Conservation (phyloP, 225 moss, liverwort and hornwort species). For the Takakia lepidozioides region DNA sequence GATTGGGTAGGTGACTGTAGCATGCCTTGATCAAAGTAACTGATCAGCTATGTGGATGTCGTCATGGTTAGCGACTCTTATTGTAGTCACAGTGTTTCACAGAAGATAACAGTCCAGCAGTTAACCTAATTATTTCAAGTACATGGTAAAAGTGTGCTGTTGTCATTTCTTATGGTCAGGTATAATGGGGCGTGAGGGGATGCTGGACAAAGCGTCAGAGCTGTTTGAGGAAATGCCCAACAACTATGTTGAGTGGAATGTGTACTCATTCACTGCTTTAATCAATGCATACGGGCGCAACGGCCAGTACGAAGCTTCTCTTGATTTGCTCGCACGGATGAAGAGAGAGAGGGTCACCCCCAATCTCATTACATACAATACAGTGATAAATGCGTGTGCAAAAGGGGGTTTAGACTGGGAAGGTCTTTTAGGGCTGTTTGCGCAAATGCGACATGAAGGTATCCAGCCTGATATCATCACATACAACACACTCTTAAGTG, state of each 20-base stretch:
- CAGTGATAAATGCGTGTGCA: constrained; percentile 94
- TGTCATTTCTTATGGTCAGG: too few relatives aligned
- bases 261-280: constrained; percentile 97
- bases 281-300: constrained; percentile 97
- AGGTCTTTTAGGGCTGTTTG: constrained; percentile 89
- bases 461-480: constrained; percentile 99
- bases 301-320: constrained; percentile 90
- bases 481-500: constrained; percentile 90
- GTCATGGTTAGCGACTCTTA: too few relatives aligned
- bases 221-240: constrained; percentile 97
- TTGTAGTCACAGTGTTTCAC: too few relatives aligned
- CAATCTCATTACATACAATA: constrained; percentile 92
- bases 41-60: too few relatives aligned
- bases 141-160: too few relatives aligned
- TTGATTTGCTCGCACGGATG: constrained; percentile 86
- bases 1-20: too few relatives aligned
- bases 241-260: constrained; percentile 95
- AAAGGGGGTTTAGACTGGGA: constrained; percentile 98
- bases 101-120: too few relatives aligned
- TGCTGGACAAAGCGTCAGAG: constrained; percentile 91
- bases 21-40: too few relatives aligned
- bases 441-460: constrained; percentile 98
- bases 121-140: too few relatives aligned
- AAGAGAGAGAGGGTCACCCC: constrained; percentile 92
- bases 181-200: constrained; percentile 90